phyloP scores from a whole-genome alignment of 352 stramenopile species.

The Pelagophyceae sp. region DNA sequence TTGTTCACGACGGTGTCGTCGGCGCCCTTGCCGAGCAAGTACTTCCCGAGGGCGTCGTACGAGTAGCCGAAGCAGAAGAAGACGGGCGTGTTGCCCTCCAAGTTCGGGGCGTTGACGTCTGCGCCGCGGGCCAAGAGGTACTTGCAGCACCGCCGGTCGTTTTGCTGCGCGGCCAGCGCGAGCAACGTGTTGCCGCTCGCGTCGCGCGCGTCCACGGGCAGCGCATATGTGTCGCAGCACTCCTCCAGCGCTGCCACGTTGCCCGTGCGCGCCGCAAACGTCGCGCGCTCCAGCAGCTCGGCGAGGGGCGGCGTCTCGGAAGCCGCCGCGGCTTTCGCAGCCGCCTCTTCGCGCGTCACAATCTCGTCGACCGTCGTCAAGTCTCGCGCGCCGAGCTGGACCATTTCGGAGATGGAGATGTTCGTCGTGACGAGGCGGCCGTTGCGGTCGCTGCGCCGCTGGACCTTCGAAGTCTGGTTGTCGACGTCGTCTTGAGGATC shows the following conservation, averaged over 20 bases:
- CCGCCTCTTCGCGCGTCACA: neutral
- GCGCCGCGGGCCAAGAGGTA: slow-evolving; percentile 71
- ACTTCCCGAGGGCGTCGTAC: slow-evolving; percentile 69
- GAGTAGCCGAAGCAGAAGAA: slow-evolving; percentile 82
- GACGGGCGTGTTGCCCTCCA: slow-evolving; percentile 77
- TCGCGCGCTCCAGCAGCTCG: slow-evolving; percentile 15
- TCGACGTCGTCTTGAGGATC: slow-evolving; percentile 5
- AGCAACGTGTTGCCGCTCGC: slow-evolving; percentile 79
- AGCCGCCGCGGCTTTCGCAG: neutral
- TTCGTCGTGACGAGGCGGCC: neutral
- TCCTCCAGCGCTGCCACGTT: slow-evolving; percentile 55
- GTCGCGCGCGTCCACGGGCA: slow-evolving; percentile 69
- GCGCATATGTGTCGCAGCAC: slow-evolving; percentile 56
- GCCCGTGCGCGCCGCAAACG: slow-evolving; percentile 22
- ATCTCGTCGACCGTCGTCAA: slow-evolving; percentile 15
- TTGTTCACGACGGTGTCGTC: slow-evolving; percentile 72
- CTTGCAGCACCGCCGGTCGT: slow-evolving; percentile 78
- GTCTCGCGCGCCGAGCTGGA: neutral
- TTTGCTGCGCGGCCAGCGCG: slow-evolving; percentile 75
- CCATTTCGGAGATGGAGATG: neutral
- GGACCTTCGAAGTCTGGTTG: neutral
- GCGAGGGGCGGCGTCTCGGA: neutral
- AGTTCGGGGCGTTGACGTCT: slow-evolving; percentile 80
- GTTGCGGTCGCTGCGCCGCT: neutral
- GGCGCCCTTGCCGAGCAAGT: slow-evolving; percentile 74